Conservation (phyloP, 2,329 filamentous ascomycete genomes). For the Ceratocystis destructans region DNA sequence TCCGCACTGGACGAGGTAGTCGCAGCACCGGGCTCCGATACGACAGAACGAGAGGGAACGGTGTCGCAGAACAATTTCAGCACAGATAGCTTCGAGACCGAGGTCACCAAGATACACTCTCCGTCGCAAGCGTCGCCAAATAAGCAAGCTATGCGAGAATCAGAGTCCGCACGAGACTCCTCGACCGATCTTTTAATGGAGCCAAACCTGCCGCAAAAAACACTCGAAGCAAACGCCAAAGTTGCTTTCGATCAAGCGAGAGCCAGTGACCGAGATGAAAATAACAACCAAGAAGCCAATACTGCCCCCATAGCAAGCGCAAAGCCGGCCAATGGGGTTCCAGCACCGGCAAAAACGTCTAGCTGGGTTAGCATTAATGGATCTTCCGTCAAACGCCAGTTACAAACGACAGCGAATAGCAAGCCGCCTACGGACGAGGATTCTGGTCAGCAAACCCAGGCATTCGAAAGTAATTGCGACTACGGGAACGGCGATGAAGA, state of each 20-base stretch:
- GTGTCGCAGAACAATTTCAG: neutral
- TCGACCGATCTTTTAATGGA: no score
- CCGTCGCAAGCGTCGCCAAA: neutral
- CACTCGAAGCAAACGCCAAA: no score
- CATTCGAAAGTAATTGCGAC: neutral
- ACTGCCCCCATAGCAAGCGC: neutral
- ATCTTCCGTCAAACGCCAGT: neutral
- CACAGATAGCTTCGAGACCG: neutral
- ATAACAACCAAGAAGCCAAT: neutral
- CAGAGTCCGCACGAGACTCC: neutral
- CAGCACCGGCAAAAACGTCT: neutral
- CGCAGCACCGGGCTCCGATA: neutral
- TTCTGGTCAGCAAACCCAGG: no score
- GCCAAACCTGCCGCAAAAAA: neutral
- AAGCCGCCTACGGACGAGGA: neutral
- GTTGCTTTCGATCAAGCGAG: neutral
- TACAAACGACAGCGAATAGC: neutral
- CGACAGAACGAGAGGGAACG: neutral
- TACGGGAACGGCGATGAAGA: neutral
- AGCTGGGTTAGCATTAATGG: slow-evolving; percentile 10
- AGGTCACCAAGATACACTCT: neutral
- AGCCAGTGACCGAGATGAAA: neutral
- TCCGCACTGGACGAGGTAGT: neutral
- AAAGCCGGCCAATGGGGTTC: neutral
- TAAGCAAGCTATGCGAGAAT: neutral